Base-by-base conservation (phyloP, 805 yeast genomes). In the Jamesozyma jinghongensis region DNA sequence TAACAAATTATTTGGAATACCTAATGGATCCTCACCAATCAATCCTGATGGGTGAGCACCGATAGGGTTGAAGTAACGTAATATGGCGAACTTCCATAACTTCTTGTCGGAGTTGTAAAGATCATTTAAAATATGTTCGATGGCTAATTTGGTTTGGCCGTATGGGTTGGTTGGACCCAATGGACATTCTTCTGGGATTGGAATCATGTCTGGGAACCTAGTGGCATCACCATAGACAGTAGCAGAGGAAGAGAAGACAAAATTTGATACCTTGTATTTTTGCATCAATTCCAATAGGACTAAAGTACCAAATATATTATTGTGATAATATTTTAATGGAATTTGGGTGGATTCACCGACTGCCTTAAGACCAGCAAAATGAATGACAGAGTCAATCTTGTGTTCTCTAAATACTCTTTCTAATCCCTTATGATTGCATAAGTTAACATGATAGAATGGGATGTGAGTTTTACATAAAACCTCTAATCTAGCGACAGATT, bases 201-300 rank as follows among this genome's bases (percentile, higher is more conserved):
- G 90, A 41, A 80, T 77, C 79, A 78, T 78, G 53, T 78, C 69
- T 39, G 73, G 74, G 54, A 79, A 81, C 34, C 85, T 67, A 8
- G 85, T 77, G 25, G 80, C 88, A 56, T 81, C 90, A 12, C 92
- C 94, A 53, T 85, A 83, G 4, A 84, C 90, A 11, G 92, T 83
- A 10, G 92, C 92, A 22, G 85, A 77, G 3, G 88, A 80, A 30
- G 84, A 75, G 60, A 84, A 83, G 13, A 84, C 86, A 40, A 85
- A 59, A 13, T 70, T 69, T 34, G 66, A 63, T 34, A 79, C 76
- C n/a, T 53, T 41, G 32, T 62, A 51, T 32, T 63, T 61, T 27
- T 63, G 59, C 76, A 81, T 73, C 8, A 68, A 72, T 41, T 69
- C 67, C 44, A 84, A 57, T 43, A 85, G 64, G 40, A 65, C 71